Percentiles rank a stretch among this genome's conserved stretches.
Conservation (phyloP, 768 basidiomycete genomes). For the Boletus speciosus region DNA sequence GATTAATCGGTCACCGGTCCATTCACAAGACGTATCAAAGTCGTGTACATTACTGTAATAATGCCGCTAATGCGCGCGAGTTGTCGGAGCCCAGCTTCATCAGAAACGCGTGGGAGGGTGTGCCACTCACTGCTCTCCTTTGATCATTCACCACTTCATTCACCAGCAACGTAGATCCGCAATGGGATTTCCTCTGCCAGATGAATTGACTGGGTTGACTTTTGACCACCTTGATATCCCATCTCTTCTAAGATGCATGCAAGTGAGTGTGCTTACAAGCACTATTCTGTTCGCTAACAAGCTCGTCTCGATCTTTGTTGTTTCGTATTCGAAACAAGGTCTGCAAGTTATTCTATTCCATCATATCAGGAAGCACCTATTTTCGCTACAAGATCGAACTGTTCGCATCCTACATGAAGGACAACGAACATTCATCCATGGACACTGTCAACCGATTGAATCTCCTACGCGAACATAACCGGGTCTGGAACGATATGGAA, state of each 20-base stretch:
- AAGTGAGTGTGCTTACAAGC: conserved; percentile 15
- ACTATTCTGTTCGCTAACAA: background rate
- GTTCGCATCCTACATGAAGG: conserved; percentile 28
- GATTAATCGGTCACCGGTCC: no score
- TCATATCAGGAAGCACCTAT: conserved; percentile 23
- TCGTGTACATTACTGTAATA: no score
- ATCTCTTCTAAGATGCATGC: conserved; percentile 27
- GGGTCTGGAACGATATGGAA: conserved; percentile 28
- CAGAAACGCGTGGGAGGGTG: no score
- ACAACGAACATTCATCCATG: conserved; percentile 15
- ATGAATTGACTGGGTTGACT: conserved; percentile 26
- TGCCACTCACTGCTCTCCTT: background rate
- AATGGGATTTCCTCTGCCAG: conserved; percentile 27
- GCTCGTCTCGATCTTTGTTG: background rate
- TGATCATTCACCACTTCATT: no score
- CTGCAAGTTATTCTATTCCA: conserved; percentile 28
- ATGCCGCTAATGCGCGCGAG: no score
- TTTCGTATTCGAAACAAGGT: conserved; percentile 16
- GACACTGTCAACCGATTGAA: conserved; percentile 22
- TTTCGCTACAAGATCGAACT: conserved; percentile 32
- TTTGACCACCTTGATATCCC: conserved; percentile 29
- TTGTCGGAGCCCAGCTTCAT: no score
- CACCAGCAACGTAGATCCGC: background rate
- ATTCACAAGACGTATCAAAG: no score
- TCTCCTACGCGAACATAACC: conserved; percentile 26